Evolutionary conservation across 257 asterid genomes (phyloP), one percentile per base, ranked within the genome.

Genomic region (Agastache rugosa): DNA sequence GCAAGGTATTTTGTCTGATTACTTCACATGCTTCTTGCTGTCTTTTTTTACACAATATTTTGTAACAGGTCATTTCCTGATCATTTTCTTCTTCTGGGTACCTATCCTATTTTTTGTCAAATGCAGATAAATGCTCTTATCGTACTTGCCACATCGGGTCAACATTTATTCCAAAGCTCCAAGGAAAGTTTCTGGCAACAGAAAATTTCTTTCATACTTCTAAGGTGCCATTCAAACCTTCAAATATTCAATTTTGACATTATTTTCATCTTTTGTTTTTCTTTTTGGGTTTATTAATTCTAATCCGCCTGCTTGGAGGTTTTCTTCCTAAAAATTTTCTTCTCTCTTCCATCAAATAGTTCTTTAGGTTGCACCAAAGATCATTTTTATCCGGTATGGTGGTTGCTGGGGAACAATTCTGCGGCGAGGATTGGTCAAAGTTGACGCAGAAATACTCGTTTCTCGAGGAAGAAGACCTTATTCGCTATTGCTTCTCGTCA

Each of bases 141-240:
- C 39, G 64, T 72, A 83, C 78, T 75, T 93, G 98, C 83, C 53
- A 72, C 78, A 83, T 92, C 31, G 97, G 99, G 16, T 83, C 97
- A 47, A 88, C 86, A 62, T 90, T 83, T 81, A 89, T 92, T 65
- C 96, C 99, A 9, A 84, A 90, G 86, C 98, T 95, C 82, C 89
- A 78, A 67, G 97, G 98, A 15, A 90, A 82, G 60, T 90, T 95
- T 83, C 88, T 95, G 78, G 99, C 99, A 27, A 92, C 99, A 17
- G 99, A 95, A 62, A 95, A 89, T 78, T 95, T 92, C 87, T 95
- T 84, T 79, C 90, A 89, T 80, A 92, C 99, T 60, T 89, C 96
- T 44, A 92, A 91, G 97, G 99, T 94, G 31, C 14, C 65, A 31
- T 25, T 50, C 42, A 37, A 37, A 23, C 56, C 20, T 41, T 39